Percentiles rank a stretch among this genome's conserved stretches.
These are phyloP conservation scores for Amauroascus niger DNA, from an alignment of 2,329 filamentous ascomycete species.

Conservation along the genomic window DNA sequence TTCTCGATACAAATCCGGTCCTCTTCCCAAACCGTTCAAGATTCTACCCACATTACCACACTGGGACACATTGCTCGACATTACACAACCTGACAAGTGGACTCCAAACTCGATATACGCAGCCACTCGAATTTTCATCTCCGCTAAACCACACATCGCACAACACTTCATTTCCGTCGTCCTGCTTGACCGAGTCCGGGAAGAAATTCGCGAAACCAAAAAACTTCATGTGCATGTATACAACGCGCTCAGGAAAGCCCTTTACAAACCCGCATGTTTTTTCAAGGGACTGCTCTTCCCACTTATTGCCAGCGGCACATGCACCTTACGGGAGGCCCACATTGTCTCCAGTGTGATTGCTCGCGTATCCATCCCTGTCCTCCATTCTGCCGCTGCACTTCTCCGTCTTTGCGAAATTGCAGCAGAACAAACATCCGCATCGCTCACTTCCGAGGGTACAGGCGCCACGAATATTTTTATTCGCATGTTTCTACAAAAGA, in stretches of 20 bases:
- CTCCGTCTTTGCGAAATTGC: conserved; percentile 91
- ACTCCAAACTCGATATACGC: conserved; percentile 77
- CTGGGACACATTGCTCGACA: conserved; percentile 78
- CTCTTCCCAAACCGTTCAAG: conserved; percentile 94
- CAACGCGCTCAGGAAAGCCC: conserved; percentile 79
- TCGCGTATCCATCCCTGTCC: conserved; percentile 74
- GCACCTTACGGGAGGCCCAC: conserved; percentile 81
- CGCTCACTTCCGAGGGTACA: conserved; percentile 66
- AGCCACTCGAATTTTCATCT: conserved; percentile 86
- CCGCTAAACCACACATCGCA: conserved; percentile 65
- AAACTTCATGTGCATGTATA: conserved; percentile 95
- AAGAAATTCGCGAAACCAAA: conserved; percentile 87
- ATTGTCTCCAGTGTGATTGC: conserved; percentile 82
- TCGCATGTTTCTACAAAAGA: conserved; percentile 85
- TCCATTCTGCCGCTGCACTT: conserved; percentile 85
- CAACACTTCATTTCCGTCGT: conserved; percentile 81
- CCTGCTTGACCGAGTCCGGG: conserved; percentile 78
- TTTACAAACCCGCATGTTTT: conserved; percentile 91
- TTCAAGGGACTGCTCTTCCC: conserved; percentile 96
- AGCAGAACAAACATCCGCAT: conserved; percentile 68
- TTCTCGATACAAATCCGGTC: conserved; percentile 90
- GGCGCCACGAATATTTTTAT: conserved; percentile 95
- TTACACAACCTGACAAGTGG: conserved; percentile 71
- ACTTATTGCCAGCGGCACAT: conserved; percentile 72
- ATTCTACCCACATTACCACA: conserved; percentile 84